phyloP scores from a whole-genome alignment of 441 rosid species.

The Melastoma candidum region DNA sequence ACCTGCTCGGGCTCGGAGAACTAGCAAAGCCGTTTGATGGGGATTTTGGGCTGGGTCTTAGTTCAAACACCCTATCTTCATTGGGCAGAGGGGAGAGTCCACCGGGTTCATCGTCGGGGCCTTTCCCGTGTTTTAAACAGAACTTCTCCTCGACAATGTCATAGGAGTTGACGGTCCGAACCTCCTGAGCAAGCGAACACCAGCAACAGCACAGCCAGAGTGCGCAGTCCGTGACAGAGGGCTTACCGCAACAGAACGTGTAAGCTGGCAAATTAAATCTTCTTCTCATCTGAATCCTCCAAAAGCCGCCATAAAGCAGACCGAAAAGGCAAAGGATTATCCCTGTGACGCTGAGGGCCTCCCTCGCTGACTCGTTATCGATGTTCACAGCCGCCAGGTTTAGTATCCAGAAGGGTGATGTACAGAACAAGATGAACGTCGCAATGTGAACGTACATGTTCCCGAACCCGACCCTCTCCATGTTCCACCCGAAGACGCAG shows the following conservation, averaged over 20 bases:
- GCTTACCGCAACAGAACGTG: constrained; percentile 51
- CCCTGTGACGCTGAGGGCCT: constrained; percentile 55
- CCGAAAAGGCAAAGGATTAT: constrained; percentile 70
- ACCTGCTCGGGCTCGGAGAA: constrained; percentile 41
- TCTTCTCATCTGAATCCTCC: constrained; percentile 90
- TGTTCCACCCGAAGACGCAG: constrained; percentile 92
- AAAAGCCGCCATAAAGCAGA: constrained; percentile 84
- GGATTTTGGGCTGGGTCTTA: constrained; percentile 27
- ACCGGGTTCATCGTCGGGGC: constrained; percentile 6
- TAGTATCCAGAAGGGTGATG: constrained; percentile 92
- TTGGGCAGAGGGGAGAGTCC: constrained; percentile 37
- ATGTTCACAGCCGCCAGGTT: constrained; percentile 76
- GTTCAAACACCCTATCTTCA: constrained; percentile 28
- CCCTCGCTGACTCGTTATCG: constrained; percentile 47
- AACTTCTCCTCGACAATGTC: constrained; percentile 60
- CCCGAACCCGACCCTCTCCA: constrained; percentile 92
- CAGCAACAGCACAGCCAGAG: constrained; percentile 84
- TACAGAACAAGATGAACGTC: constrained; percentile 70
- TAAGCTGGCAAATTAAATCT: constrained; percentile 65
- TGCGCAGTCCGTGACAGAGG: constrained; percentile 47
- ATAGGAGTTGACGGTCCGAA: constrained; percentile 61
- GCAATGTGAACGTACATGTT: constrained; percentile 93
- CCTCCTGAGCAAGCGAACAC: constrained; percentile 94
- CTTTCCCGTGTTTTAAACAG: constrained; percentile 22
- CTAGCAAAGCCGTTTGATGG: constrained; percentile 18